Conservation (phyloP, 2,329 filamentous ascomycete species). For the Bipolaris cookei region DNA sequence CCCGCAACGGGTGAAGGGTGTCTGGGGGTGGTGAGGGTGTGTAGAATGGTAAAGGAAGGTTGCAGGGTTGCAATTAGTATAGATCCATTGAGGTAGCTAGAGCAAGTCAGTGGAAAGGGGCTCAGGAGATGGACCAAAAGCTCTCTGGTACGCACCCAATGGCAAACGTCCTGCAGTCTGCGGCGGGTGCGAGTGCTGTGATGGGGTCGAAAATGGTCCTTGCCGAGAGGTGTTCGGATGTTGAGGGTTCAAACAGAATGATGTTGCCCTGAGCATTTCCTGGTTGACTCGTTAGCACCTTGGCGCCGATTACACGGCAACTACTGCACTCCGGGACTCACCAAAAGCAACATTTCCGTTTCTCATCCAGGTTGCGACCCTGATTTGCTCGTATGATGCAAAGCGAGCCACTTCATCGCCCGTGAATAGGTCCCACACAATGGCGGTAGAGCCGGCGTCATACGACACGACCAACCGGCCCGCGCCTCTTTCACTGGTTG, state of each 20-base stretch:
- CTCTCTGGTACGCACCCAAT: constrained; percentile 71
- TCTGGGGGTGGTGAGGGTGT: constrained; percentile 85
- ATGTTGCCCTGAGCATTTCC: constrained; percentile 92
- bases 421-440: constrained; percentile 95
- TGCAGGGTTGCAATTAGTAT: constrained; percentile 88
- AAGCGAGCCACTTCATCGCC: constrained; percentile 92
- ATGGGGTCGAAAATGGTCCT: constrained; percentile 94
- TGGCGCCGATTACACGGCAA: constrained; percentile 1
- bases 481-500: constrained; percentile 82
- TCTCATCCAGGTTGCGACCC: constrained; percentile 90
- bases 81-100: constrained; percentile 91
- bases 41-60: constrained; percentile 90
- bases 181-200: constrained; percentile 86
- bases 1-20: constrained; percentile 86
- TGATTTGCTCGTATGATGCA: constrained; percentile 84
- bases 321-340: constrained; percentile 56
- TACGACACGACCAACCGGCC: constrained; percentile 92
- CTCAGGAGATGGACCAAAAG: neutral
- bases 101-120: constrained; percentile 24
- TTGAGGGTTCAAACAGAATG: constrained; percentile 91
- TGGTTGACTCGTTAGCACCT: constrained; percentile 49
- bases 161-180: constrained; percentile 92
- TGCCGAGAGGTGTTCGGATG: constrained; percentile 88
- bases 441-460: constrained; percentile 86
- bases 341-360: constrained; percentile 98